Evolutionary conservation across 208 protist species (phyloP), one percentile per base, ranked within the genome.

Genomic region (Acanthamoeba sp.): DNA sequence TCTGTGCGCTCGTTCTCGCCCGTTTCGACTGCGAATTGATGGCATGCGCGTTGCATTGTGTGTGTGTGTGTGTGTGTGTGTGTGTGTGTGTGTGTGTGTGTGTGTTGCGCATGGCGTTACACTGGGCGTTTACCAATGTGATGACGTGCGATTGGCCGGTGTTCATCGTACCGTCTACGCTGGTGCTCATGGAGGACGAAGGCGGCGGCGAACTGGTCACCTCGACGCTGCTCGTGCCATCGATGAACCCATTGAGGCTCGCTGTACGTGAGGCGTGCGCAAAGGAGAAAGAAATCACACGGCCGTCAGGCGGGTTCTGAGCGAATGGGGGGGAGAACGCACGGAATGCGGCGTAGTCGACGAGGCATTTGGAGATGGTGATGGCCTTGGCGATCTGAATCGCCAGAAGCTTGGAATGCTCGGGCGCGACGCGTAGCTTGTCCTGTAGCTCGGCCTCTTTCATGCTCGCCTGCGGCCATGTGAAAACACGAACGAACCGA

Each of bases 321-420:
- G 12, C 0, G 32, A 45, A 14, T 0, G 10, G 16, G n/a, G 36
- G 18, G 36, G 2, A 22, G 69, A 45, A 24, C 24, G 3, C 59
- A 87, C 78, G 78, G 22, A 87, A 87, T 4, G 45, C 78, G n/a
- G 78, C 78, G n/a, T 87, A 87, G 78, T 87, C 78, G 40, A 87
- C 78, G 6, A 59, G 24, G 78, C 78, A 87, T 45, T 87, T 87
- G 42, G 78, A 87, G 27, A 91, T 91, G 38, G 85, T 71, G 59
- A 1, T 36, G 7, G n/a, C 62, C 55, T 71, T 91, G 36, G n/a
- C 57, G 52, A 91, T 91, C 62, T 91, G 85, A 27, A 52, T 73
- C 18, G 20, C 0, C 5, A 91, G 85, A 12, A 52, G 38, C 27
- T 50, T 91, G 12, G 85, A 24, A 40, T 91, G 18, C 42, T 91